Percentiles rank a stretch among this genome's conserved stretches.
Evolutionary conservation across 768 basidiomycete genomes (phyloP).

Genomic region (Auriscalpium microsporum): DNA sequence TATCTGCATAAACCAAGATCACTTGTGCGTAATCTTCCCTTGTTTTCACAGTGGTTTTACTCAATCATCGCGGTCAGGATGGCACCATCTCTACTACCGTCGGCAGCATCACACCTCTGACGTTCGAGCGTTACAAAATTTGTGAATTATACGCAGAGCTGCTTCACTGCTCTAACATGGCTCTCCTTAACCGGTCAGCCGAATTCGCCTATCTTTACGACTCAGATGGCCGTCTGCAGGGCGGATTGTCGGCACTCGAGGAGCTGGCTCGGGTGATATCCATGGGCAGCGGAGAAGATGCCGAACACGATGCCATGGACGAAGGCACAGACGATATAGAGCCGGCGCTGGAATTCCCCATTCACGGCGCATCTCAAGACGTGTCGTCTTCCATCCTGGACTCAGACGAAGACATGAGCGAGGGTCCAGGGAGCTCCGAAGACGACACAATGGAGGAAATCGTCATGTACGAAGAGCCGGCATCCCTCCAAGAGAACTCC

Average conservation of each 20-base stretch:
- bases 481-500: slow-evolving; percentile 4
- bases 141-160: slow-evolving; percentile 96
- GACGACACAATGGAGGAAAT: slow-evolving; percentile 82
- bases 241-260: slow-evolving; percentile 80
- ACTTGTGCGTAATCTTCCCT: slow-evolving; percentile 40
- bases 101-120: slow-evolving; percentile 71
- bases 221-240: slow-evolving; percentile 72
- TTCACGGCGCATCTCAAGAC: slow-evolving; percentile 43
- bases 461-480: slow-evolving; percentile 59
- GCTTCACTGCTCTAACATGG: slow-evolving; percentile 97
- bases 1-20: slow-evolving; percentile 70
- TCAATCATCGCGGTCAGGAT: slow-evolving; percentile 33
- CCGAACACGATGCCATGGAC: slow-evolving; percentile 48
- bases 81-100: slow-evolving; percentile 65
- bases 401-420: slow-evolving; percentile 75
- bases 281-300: slow-evolving; percentile 46
- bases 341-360: slow-evolving; percentile 60
- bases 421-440: slow-evolving; percentile 62
- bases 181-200: slow-evolving; percentile 74
- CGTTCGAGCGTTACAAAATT: slow-evolving; percentile 91
- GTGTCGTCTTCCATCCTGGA: slow-evolving; percentile 40
- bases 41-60: background rate
- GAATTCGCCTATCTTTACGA: slow-evolving; percentile 71
- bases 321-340: slow-evolving; percentile 52
- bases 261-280: slow-evolving; percentile 81